A percentile compares a stretch with the other conserved stretches of the same genome.
Conservation (phyloP, 148 eudicot species). For the Vaccinium macrocarpon region DNA sequence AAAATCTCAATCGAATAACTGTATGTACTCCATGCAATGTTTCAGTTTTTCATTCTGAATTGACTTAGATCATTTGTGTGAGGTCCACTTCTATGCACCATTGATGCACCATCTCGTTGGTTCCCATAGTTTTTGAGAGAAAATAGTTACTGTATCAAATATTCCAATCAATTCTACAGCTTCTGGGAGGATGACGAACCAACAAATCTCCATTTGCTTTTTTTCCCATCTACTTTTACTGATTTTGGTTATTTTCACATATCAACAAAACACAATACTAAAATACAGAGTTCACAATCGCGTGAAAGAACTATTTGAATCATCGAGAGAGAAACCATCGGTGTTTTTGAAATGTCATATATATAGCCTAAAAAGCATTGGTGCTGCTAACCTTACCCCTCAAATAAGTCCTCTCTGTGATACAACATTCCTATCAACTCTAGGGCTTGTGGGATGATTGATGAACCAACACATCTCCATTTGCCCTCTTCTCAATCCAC, state of each 20-base stretch:
- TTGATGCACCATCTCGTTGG: no score
- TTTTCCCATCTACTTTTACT: not conserved
- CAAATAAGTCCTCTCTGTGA: not conserved
- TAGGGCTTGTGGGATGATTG: slow-evolving; percentile 10
- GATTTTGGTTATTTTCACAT: not conserved
- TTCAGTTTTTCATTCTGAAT: no score
- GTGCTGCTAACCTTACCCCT: not conserved
- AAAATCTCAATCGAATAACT: no score
- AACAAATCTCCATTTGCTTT: not conserved
- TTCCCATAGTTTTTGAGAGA: not conserved
- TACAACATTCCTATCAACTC: not conserved
- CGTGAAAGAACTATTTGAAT: not conserved
- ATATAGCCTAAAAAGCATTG: slow-evolving; percentile 8
- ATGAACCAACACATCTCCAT: slow-evolving; percentile 8
- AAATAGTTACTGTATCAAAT: not conserved
- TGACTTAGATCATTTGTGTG: no score
- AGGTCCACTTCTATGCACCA: no score
- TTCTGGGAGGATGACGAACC: not conserved
- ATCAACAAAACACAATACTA: not conserved
- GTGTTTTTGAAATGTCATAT: not conserved
- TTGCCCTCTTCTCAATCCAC: not conserved
- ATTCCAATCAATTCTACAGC: not conserved
- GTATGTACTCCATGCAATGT: no score
- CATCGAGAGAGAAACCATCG: not conserved
- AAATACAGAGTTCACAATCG: not conserved